These are phyloP conservation scores for Paramecium caudatum DNA, from an alignment of 73 alveolate species.

Conservation along the genomic window DNA sequence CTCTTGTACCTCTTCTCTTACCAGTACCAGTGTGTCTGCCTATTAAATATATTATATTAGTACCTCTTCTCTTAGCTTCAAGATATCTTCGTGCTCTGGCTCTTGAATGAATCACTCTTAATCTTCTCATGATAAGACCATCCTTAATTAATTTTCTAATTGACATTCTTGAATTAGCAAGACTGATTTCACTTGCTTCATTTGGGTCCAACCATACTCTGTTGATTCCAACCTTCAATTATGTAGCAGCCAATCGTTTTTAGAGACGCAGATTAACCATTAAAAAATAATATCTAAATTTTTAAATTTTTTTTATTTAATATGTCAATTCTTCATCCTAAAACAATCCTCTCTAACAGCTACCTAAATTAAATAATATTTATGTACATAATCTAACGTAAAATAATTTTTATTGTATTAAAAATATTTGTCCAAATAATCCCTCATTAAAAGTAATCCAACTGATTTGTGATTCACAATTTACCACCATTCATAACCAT, in stretches of 20 bases:
- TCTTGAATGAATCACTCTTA: conserved; percentile 97
- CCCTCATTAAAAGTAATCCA: not conserved
- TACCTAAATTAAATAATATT: too few relatives aligned
- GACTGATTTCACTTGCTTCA: conserved; percentile 95
- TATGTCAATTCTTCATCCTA: too few relatives aligned
- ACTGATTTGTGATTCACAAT: not conserved
- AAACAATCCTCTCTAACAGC: too few relatives aligned
- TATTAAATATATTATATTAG: too few relatives aligned
- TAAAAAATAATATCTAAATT: conserved; percentile 61
- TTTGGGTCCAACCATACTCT: conserved; percentile 99
- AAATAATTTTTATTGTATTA: conserved; percentile 17
- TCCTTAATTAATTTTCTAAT: conserved; percentile 96
- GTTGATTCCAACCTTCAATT: conserved; percentile 93
- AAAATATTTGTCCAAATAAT: not conserved
- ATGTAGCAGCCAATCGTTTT: conserved; percentile 94
- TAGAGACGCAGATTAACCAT: conserved; percentile 93
- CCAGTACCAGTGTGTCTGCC: conserved; percentile 99
- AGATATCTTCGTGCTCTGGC: conserved; percentile 93
- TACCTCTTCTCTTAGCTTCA: conserved; percentile 88
- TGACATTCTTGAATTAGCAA: conserved; percentile 95
- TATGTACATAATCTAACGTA: too few relatives aligned
- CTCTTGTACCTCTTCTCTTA: conserved; percentile 97
- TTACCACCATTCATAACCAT: too few relatives aligned
- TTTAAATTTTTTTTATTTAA: conserved; percentile 34
- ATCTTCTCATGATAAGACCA: conserved; percentile 96